Evolutionary conservation across 139 green algal species (phyloP).

Genomic region (Microglena sp.): DNA sequence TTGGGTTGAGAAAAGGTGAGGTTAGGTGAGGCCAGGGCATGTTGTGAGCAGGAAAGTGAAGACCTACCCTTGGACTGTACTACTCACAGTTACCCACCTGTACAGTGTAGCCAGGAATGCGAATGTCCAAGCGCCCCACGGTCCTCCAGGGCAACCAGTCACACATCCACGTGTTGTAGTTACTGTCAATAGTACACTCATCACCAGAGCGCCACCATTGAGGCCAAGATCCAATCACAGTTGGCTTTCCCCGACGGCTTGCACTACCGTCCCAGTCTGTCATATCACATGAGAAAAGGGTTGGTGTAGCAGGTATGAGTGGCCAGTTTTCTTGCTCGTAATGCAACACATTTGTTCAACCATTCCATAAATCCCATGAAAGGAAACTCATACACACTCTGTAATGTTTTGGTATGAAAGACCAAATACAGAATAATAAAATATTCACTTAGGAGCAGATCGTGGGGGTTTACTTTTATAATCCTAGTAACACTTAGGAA

Average conservation of each 20-base stretch:
- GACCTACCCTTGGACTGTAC: too few relatives aligned
- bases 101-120: slow-evolving; percentile 39
- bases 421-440: too few relatives aligned
- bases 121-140: slow-evolving; percentile 35
- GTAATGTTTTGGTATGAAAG: too few relatives aligned
- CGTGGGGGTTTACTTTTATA: too few relatives aligned
- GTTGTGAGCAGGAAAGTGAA: neutral
- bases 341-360: too few relatives aligned
- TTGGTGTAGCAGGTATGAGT: neutral
- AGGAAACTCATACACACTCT: too few relatives aligned
- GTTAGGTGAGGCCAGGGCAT: too few relatives aligned
- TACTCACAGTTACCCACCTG: too few relatives aligned
- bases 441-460: too few relatives aligned
- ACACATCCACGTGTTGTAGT: slow-evolving; percentile 25
- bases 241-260: slow-evolving; percentile 22
- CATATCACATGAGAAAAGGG: neutral
- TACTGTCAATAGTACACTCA: slow-evolving; percentile 18
- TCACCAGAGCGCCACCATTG: slow-evolving; percentile 37
- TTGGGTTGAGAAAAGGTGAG: too few relatives aligned
- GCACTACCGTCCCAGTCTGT: slow-evolving; percentile 40
- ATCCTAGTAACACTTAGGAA: too few relatives aligned
- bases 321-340: neutral
- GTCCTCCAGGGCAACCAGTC: slow-evolving; percentile 28
- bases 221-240: slow-evolving; percentile 35
- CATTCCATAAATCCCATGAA: too few relatives aligned